Evolutionary conservation across 306 rosid genomes (phyloP).

Genomic region (Acacia confusa): DNA sequence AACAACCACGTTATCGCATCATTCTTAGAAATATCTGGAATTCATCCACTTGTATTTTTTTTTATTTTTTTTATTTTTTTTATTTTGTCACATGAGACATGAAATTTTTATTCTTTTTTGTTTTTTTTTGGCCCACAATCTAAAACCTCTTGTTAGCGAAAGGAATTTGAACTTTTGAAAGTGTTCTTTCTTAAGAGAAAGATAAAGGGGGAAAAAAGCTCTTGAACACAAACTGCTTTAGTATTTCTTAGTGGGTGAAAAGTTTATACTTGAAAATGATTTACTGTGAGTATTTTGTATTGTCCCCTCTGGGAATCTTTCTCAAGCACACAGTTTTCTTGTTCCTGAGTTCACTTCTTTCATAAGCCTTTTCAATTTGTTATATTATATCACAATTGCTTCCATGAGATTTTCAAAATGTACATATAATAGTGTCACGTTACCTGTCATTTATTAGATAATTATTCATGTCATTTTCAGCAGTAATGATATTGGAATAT

Average conservation of each 20-base stretch:
- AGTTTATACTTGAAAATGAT: background rate
- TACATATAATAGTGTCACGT: conserved; percentile 5
- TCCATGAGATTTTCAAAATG: conserved; percentile 8
- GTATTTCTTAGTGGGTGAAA: background rate
- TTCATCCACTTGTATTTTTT: conserved; percentile 22
- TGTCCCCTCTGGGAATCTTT: background rate
- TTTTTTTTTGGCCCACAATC: background rate
- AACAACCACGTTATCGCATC: conserved; percentile 30
- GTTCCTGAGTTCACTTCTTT: background rate
- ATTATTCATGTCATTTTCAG: conserved; percentile 31
- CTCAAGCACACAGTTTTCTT: background rate
- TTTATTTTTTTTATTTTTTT: background rate
- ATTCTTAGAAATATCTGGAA: conserved; percentile 16
- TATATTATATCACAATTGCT: background rate
- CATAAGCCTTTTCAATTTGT: conserved; percentile 5
- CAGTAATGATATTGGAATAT: conserved; percentile 1
- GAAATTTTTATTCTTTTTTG: background rate
- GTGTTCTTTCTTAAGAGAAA: background rate
- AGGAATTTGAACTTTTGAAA: background rate
- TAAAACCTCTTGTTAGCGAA: background rate
- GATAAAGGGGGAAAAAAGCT: background rate
- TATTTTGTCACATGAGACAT: background rate
- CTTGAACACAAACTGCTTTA: background rate
- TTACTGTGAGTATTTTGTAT: background rate
- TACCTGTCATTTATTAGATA: conserved; percentile 33